Base-by-base conservation (phyloP, 768 basidiomycete genomes). In the Panus rudis region DNA sequence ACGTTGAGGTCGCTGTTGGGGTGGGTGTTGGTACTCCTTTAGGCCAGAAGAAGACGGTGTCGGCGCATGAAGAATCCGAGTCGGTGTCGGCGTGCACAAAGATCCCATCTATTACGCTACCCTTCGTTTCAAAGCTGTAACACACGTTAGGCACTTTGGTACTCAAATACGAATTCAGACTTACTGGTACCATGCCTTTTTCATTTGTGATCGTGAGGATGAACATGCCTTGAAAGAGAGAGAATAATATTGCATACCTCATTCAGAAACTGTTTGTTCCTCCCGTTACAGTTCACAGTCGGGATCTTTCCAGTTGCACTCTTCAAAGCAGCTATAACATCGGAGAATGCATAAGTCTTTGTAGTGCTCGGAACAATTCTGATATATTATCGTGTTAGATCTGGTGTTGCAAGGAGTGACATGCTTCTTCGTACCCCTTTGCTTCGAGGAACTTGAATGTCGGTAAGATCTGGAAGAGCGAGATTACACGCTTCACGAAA, bases 61-160 rank as follows among this genome's bases (percentile, higher is more conserved):
- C 38, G 38, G 38, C 13, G 24, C 38, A 39, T 16, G 12, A 21
- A 17, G 20, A 22, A 20, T 26, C 24, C 6, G 38, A 39, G 17
- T 11, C 35, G 13, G 35, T 10, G 38, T 39, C 38, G 38, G 38
- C 38, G 38, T 39, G 38, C 21, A 39, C 12, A 8, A 10, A 39
- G 20, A 39, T 39, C n/a, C 38, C 38, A 17, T 39, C 38, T 16
- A 39, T 23, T 6, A 39, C 38, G 38, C 38, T 39, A 7, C 38
- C 38, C 17, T 39, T 39, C 19, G 38, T 39, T 13, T 22, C 20
- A 17, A 11, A 39, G 38, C 38, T 39, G 17, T 37, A 8, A 11
- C 10, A 30, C 28, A n/a, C 28, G n/a, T 10, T 10, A 30, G 28
- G 28, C 28, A 30, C n/a, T 31, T 37, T 19, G 11, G 28, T 10